Percentiles rank a stretch among this genome's conserved stretches.
phyloP scores from a whole-genome alignment of 1,139 yeast genomes.

The Suhomyces maxii region DNA sequence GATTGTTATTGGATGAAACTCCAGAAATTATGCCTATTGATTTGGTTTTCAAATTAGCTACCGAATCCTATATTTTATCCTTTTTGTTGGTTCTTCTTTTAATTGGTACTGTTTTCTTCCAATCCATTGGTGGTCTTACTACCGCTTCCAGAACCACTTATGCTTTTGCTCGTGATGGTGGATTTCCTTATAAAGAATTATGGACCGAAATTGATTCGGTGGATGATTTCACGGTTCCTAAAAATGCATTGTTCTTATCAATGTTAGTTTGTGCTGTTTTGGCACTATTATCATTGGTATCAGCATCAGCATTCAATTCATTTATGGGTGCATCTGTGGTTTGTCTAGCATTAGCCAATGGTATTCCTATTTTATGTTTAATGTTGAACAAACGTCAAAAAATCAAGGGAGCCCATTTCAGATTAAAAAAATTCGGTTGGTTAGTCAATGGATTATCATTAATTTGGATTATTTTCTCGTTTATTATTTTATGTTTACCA shows the following conservation, averaged over 20 bases:
- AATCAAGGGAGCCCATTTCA: conserved; percentile 70
- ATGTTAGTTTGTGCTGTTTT: conserved; percentile 62
- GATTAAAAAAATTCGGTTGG: conserved; percentile 66
- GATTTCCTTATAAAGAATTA: conserved; percentile 65
- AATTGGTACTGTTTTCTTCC: conserved; percentile 71
- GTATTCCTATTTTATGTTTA: conserved; percentile 68
- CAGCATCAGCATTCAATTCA: conserved; percentile 78
- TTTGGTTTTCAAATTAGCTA: conserved; percentile 66
- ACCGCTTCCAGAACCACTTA: conserved; percentile 86
- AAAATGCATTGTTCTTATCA: conserved; percentile 69
- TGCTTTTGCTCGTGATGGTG: conserved; percentile 88
- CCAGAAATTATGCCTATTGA: conserved; percentile 68
- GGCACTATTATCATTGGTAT: conserved; percentile 65
- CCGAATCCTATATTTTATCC: conserved; percentile 66
- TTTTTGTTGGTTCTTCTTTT: conserved; percentile 65
- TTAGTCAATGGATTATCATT: conserved; percentile 59
- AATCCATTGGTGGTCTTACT: conserved; percentile 77
- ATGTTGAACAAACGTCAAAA: conserved; percentile 62
- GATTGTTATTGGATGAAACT: conserved; percentile 53
- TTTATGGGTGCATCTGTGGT: conserved; percentile 87
- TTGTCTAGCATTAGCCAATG: conserved; percentile 72
- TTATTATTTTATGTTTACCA: conserved; percentile 69
- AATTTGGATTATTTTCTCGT: conserved; percentile 60
- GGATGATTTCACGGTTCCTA: conserved; percentile 63
- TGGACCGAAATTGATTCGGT: conserved; percentile 67